Conservation (phyloP, 164 flowering plant species). For the Vitis rotundifolia region DNA sequence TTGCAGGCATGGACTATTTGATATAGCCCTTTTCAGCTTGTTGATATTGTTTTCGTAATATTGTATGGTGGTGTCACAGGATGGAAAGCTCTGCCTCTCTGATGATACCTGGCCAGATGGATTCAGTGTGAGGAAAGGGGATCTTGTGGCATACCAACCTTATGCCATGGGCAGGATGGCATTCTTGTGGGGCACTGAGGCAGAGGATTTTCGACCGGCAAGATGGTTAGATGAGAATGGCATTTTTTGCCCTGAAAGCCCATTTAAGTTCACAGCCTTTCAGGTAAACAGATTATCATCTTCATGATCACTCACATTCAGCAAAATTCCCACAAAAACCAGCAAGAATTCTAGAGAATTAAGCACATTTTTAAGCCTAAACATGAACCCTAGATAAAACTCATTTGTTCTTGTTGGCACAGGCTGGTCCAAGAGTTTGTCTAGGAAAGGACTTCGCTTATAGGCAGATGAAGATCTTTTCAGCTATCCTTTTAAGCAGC, state of each 20-base stretch:
- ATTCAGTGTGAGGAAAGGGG: constrained; percentile 56
- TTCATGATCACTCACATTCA: no score
- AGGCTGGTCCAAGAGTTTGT: constrained; percentile 83
- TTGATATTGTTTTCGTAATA: no score
- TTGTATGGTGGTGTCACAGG: constrained; percentile 23
- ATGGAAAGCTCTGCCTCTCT: constrained; percentile 53
- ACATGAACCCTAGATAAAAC: background rate
- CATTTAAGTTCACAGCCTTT: constrained; percentile 78
- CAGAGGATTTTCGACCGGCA: constrained; percentile 67
- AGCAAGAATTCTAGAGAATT: no score
- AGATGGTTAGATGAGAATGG: constrained; percentile 77
- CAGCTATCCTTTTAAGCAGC: constrained; percentile 42
- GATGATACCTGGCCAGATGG: constrained; percentile 82
- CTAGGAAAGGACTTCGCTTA: constrained; percentile 78
- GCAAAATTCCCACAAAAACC: no score
- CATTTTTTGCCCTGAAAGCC: constrained; percentile 54
- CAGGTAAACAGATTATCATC: constrained; percentile 38
- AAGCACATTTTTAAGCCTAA: no score
- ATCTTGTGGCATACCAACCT: constrained; percentile 57
- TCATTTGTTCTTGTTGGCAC: constrained; percentile 15
- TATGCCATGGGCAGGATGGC: constrained; percentile 92
- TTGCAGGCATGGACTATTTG: no score
- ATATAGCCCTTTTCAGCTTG: no score
- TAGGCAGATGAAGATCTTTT: constrained; percentile 74
- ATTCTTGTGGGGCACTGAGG: constrained; percentile 82